Base-by-base conservation (phyloP, 2,329 filamentous ascomycete species). In the Dactylellina sp. region DNA sequence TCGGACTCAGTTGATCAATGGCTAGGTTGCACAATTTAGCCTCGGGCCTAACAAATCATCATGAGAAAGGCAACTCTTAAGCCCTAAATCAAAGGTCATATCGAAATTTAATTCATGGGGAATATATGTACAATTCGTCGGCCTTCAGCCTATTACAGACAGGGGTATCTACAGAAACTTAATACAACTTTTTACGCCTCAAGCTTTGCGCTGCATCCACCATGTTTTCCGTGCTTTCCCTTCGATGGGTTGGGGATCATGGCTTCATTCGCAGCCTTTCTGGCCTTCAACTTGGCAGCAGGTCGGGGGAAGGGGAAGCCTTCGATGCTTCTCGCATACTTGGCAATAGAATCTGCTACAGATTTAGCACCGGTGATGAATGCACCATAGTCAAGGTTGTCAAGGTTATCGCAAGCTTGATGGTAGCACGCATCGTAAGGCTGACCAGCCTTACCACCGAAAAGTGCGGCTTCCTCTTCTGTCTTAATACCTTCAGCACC, bases 261-360 rank as follows among this genome's bases (percentile, higher is more conserved):
- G 20, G 59, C 5, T 4, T 59, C 60, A 4, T 44, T 20, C 28
- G 25, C 55, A 14, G 57, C 9, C 14, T 28, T 52, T 37, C 70
- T 42, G 32, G 55, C 53, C 61, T 44, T 55, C 37, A 74, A 25
- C 49, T 74, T 74, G 24, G 55, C 55, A n/a, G 70, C 70, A 32
- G 70, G 20, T 12, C 70, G 62, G 7, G 70, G 70, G 55, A 74
- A 74, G 25, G 89, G 89, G 81, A 91, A 89, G 7, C 85, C 87
- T 2, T 89, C 83, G 75, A 91, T 88, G 0, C 88, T 89, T 2
- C 82, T 79, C 9, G 89, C 89, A 77, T 88, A 92, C 0, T 87
- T 89, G 0, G 89, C 90, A 18, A 91, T 86, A 0, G 88, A 88
- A 80, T 91, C 89, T 2, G 90, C 89, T 76, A 93, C 89, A 52